Base-by-base conservation (phyloP, 441 rosid species). In the Raphanus hybrid region DNA sequence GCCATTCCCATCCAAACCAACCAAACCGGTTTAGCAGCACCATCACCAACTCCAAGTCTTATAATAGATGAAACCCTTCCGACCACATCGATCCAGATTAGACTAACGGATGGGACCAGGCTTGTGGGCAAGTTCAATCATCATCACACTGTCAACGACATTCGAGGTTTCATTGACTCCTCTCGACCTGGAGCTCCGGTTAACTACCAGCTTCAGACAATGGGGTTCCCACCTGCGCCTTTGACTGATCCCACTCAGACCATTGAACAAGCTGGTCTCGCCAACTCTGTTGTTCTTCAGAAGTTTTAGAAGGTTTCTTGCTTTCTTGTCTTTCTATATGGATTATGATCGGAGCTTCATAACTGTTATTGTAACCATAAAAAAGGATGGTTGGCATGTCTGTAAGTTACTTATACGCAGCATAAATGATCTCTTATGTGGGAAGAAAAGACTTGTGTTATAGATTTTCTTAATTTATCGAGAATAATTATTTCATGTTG, bases 191-290 rank as follows among this genome's bases (percentile, higher is more conserved):
- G 89, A 39, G 75, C 67, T 69, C 83, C 87, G 1, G 76, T 80
- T 68, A 86, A 83, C 70, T 93, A 92, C 82, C 94, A 88, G 65
- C 92, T 93, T 79, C 97, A 90, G 82, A 76, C 89, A 70, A 92
- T 92, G 99, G 99, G 96, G 12, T 94, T 94, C 77, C 97, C 99
- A 64, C 99, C 98, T 0, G 86, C 87, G 85, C 82, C 87, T 67
- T 92, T 93, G 23, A 64, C 81, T 4, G 93, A 92, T 82, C 77
- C 71, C 54, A 64, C 83, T 52, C 89, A 89, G 82, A 92, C 94
- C 50, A 85, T 93, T 73, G 91, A 89, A 80, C 84, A 88, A 81
- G 97, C 95, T 6, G 94, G 90, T 73, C 96, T 95, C 8, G 90
- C 91, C 83, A 93, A 90, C 85, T 90, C 96, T 2, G 99, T 93